Evolutionary conservation across 345 rosid genomes (phyloP), one percentile per base, ranked within the genome.

Genomic region (Mallotus nudiflorus): DNA sequence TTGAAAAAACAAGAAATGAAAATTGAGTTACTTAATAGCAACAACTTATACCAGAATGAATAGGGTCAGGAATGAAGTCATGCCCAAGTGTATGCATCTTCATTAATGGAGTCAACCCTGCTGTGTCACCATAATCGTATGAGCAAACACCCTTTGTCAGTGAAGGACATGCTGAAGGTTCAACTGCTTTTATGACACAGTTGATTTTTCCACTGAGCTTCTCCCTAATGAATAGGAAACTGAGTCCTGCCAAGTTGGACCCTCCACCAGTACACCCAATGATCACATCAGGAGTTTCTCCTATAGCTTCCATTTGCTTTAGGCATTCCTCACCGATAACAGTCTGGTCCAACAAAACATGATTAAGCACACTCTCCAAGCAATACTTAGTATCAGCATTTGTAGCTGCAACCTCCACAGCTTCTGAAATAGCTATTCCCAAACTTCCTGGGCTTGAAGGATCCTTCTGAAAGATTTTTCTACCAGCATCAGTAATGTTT

Each of bases 211-310:
- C 98, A 11, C 74, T 66, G 39, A 93, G 90, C 85, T 91, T 93
- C 87, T 93, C 98, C 7, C 97, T 59, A 20, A 93, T 89, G 78
- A 91, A 93, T 1, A 96, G 98, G 77, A 93, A 93, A 73, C 89
- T 85, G 66, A 93, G 90, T 27, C 98, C 97, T 12, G 90, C 98
- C 57, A 91, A 89, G 77, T 93, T 93, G 0, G 98, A 93, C 27
- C 98, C 98, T 29, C 98, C 98, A 25, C 98, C 98, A 0, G 96
- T 88, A 69, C 98, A 93, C 2, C 98, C 98, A 39, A 93, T 82
- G 82, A 93, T 93, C 54, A 93, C 56, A 66, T 91, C 98, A 1
- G 97, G 96, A 18, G 85, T 81, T 82, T 91, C 98, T 4, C 96
- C 93, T 25, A 86, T 74, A 9, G 83, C 87, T 56, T 87, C 96